A percentile compares a stretch with the other conserved stretches of the same genome.
phyloP scores from a whole-genome alignment of 2,329 filamentous ascomycete species.

The Lojkania enalia region DNA sequence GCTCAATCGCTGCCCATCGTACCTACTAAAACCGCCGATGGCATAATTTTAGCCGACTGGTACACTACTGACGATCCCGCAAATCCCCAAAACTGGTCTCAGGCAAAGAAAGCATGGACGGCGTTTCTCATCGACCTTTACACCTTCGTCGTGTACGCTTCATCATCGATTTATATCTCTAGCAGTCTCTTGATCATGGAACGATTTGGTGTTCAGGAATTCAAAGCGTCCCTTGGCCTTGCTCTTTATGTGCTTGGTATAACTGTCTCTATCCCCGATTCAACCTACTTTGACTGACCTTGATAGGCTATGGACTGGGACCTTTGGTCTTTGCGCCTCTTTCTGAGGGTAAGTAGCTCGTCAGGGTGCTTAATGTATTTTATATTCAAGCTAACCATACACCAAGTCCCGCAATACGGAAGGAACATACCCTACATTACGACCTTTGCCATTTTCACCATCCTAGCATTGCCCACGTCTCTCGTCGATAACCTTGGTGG shows the following conservation, averaged over 20 bases:
- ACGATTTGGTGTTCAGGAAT: constrained; percentile 50
- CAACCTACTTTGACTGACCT: background rate
- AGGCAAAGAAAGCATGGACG: constrained; percentile 48
- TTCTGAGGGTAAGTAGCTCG: constrained; percentile 43
- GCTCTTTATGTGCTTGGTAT: constrained; percentile 54
- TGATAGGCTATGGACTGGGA: constrained; percentile 52
- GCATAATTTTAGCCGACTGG: constrained; percentile 6
- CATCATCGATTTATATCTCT: constrained; percentile 56
- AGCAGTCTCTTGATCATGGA: constrained; percentile 47
- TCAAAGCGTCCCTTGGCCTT: constrained; percentile 54
- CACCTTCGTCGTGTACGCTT: constrained; percentile 57
- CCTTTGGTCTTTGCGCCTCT: constrained; percentile 48
- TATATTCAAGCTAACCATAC: background rate
- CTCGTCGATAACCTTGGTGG: constrained; percentile 57
- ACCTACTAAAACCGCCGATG: constrained; percentile 18
- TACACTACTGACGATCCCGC: constrained; percentile 34
- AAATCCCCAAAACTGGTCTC: constrained; percentile 47
- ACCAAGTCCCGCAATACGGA: constrained; percentile 50
- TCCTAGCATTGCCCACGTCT: constrained; percentile 53
- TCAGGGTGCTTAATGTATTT: background rate
- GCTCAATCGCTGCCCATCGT: constrained; percentile 24
- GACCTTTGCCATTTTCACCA: constrained; percentile 54
- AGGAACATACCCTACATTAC: constrained; percentile 54
- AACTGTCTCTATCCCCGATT: too few relatives aligned
- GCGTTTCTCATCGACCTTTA: constrained; percentile 54